Base-by-base conservation (phyloP, 139 green algal species). In the Chlamydomonas urium region DNA sequence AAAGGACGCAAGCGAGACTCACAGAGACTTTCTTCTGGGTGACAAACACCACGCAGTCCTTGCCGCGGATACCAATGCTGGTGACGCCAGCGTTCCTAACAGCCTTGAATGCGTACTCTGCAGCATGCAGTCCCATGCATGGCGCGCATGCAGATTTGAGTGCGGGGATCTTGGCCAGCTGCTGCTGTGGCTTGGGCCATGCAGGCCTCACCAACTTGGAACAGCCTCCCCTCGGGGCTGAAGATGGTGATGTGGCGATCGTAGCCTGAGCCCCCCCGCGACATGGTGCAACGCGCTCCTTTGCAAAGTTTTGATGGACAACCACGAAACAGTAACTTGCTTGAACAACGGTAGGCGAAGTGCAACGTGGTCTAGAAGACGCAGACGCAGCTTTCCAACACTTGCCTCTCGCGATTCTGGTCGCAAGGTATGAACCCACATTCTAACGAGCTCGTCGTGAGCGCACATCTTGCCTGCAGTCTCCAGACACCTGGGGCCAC, bases 31-130 rank as follows among this genome's bases (percentile, higher is more conserved):
- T 93, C 67, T 93, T 93, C 72, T 97, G 91, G 23, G 94, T 98
- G 0, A 98, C 94, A 29, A 98, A 86, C 28, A 87, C 90, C 0
- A 97, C 93, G 61, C 66, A 88, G 79, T 99, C 95, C 26, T 89
- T 91, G 24, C 94, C 95, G 0, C 94, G 84, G 28, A 99, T 87
- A 1, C 78, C 95, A 34, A 99, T 94, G 53, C 83, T 92, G 0
- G 93, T 99, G n/a, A 93, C 79, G 1, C 95, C 95, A 0, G 73
- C 80, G 2, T 90, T 83, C 69, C 97, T 94, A 2, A 96, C 93
- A 10, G 95, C 94, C 72, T 99, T 98, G 84, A 99, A 99, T 0
- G 95, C 95, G 86, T 99, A 99, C 80, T 99, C 94, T 98, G 88
- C 67, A n/a, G n/a, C n/a, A n/a, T n/a, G n/a, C n/a, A n/a, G n/a